Percentiles rank a stretch among this genome's conserved stretches.
Evolutionary conservation across 2,329 filamentous ascomycete species (phyloP).

Genomic region (Penicillium sp.): DNA sequence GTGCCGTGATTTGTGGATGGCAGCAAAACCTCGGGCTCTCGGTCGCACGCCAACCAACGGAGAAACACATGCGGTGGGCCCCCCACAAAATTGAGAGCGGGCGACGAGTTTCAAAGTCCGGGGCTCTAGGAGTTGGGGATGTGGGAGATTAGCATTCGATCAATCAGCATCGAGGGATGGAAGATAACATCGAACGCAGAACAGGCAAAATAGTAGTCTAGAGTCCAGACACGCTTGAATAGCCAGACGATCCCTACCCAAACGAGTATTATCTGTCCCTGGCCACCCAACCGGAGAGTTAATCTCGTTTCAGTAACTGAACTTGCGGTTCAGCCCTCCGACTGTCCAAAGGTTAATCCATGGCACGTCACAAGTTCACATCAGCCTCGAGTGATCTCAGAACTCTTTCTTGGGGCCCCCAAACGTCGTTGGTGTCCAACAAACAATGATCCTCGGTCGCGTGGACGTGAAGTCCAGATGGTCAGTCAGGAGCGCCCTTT

Average conservation of each 20-base stretch:
- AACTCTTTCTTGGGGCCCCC: too few species aligned
- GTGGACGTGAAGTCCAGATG: too few species aligned
- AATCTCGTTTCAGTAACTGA: too few species aligned
- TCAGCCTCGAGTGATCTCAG: too few species aligned
- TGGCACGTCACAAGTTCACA: too few species aligned
- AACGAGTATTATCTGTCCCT: neutral
- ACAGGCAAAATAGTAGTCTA: neutral
- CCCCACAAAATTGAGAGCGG: neutral
- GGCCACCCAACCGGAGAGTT: too few species aligned
- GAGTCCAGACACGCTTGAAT: neutral
- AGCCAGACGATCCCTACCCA: neutral
- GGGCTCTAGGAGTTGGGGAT: neutral
- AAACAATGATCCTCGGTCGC: too few species aligned
- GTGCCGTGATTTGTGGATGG: neutral
- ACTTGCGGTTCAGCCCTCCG: too few species aligned
- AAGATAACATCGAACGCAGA: neutral
- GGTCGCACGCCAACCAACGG: constrained; percentile 1
- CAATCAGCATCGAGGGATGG: neutral
- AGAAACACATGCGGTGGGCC: constrained; percentile 8
- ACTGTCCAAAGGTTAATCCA: too few species aligned
- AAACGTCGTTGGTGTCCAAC: too few species aligned
- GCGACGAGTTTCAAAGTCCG: neutral
- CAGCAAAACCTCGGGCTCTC: constrained; percentile 12
- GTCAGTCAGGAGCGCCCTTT: too few species aligned
- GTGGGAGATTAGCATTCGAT: neutral